A percentile compares a stretch with the other conserved stretches of the same genome.
Evolutionary conservation across 129 eudicot genomes (phyloP).

Genomic region (Oenanthe sinensis): DNA sequence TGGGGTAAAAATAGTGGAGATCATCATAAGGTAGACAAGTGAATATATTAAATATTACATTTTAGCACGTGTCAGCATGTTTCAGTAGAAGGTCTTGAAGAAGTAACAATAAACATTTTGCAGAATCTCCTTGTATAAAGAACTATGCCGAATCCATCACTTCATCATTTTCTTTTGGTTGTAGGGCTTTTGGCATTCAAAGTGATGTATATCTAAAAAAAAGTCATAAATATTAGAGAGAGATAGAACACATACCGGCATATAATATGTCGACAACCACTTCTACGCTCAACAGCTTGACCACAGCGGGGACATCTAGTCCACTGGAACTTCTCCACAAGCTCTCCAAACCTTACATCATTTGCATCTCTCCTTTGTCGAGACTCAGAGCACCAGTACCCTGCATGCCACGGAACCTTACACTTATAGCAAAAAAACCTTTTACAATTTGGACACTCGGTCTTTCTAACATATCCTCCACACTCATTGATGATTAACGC

Average conservation of each 20-base stretch:
- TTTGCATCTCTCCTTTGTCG: background rate
- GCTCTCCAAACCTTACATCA: background rate
- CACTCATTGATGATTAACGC: constrained; percentile 5
- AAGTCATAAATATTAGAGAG: background rate
- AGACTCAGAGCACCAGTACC: constrained; percentile 3
- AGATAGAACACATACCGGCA: background rate
- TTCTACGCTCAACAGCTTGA: background rate
- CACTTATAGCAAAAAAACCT: background rate
- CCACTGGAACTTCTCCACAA: background rate
- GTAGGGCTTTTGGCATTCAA: no score
- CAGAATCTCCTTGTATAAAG: no score
- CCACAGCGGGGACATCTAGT: constrained; percentile 2
- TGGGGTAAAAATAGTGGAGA: no score
- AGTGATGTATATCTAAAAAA: no score
- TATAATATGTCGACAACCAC: background rate
- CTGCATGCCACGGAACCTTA: constrained; percentile 7
- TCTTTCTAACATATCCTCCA: background rate
- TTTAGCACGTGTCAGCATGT: no score
- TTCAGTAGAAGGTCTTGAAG: no score
- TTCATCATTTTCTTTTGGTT: no score
- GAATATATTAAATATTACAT: no score
- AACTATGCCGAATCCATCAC: no score
- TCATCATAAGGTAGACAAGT: no score
- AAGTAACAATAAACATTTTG: no score
- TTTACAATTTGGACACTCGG: background rate